Conservation (phyloP, 805 yeast species). For the Myxozyma neglecta region DNA sequence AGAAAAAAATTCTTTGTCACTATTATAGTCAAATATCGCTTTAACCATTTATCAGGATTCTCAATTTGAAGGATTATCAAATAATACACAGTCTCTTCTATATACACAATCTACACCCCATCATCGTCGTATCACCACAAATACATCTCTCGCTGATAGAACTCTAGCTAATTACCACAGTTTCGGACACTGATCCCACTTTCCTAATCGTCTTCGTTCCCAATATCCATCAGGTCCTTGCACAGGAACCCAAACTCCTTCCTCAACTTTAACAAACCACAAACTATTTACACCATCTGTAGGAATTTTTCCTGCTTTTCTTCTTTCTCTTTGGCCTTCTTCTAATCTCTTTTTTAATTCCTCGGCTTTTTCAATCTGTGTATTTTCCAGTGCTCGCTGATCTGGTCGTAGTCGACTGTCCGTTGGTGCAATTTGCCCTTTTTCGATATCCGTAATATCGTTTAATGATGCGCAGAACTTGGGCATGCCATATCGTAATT, state of each 20-base stretch:
- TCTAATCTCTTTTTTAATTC: constrained; percentile 65
- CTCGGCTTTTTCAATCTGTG: constrained; percentile 72
- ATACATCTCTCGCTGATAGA: too few relatives aligned
- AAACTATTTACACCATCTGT: constrained; percentile 26
- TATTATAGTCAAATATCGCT: too few relatives aligned
- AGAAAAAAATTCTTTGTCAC: too few relatives aligned
- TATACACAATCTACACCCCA: neutral
- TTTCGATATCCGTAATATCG: constrained; percentile 71
- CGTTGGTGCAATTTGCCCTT: constrained; percentile 67
- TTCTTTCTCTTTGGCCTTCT: constrained; percentile 73
- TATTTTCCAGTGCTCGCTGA: constrained; percentile 67
- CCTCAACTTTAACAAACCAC: constrained; percentile 25
- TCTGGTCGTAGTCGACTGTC: constrained; percentile 93
- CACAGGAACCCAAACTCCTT: constrained; percentile 29
- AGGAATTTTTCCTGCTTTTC: constrained; percentile 45
- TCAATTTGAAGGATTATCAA: too few relatives aligned
- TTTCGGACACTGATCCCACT: constrained; percentile 20
- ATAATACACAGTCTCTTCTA: neutral
- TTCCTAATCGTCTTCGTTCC: constrained; percentile 15
- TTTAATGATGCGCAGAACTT: constrained; percentile 78
- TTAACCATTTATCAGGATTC: too few relatives aligned
- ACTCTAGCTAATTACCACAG: constrained; percentile 16
- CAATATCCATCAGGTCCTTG: constrained; percentile 28
- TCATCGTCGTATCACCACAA: too few relatives aligned
- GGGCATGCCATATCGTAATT: constrained; percentile 81